Conservation (phyloP, 768 basidiomycete genomes). For the Mycena vulgaris region DNA sequence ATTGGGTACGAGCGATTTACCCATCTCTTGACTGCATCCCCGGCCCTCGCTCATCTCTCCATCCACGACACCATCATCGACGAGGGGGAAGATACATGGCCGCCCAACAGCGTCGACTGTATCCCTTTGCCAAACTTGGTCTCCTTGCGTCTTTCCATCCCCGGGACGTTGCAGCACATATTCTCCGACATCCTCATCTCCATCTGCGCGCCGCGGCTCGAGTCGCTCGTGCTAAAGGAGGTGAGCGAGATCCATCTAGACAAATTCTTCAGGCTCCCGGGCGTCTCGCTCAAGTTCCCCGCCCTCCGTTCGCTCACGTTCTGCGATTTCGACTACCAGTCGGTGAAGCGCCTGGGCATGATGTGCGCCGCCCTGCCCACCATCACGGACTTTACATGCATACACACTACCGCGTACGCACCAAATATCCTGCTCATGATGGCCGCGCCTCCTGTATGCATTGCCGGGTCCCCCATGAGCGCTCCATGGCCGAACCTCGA, state of each 20-base stretch:
- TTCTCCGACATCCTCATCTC: conserved; percentile 57
- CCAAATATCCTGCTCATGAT: conserved; percentile 31
- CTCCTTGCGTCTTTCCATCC: conserved; percentile 59
- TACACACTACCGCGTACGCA: conserved; percentile 10
- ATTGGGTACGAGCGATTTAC: conserved; percentile 53
- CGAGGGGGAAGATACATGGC: conserved; percentile 44
- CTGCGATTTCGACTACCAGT: conserved; percentile 54
- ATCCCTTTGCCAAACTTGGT: conserved; percentile 54
- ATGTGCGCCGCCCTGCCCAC: conserved; percentile 29
- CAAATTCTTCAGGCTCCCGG: conserved; percentile 47
- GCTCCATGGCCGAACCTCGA: conserved; percentile 30
- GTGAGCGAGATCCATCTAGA: conserved; percentile 60
- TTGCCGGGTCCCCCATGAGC: neutral
- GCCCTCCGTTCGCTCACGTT: conserved; percentile 56
- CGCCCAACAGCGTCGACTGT: conserved; percentile 25
- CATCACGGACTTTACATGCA: conserved; percentile 32
- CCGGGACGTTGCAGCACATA: conserved; percentile 48
- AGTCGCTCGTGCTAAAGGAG: conserved; percentile 60
- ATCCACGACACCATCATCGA: conserved; percentile 61
- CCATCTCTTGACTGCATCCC: conserved; percentile 44
- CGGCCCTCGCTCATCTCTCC: conserved; percentile 57
- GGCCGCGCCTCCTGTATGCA: conserved; percentile 15
- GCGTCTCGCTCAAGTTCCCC: conserved; percentile 47
- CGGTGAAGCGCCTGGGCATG: conserved; percentile 22
- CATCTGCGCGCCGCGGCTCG: conserved; percentile 57